Evolutionary conservation across 2,329 filamentous ascomycete species (phyloP), one percentile per base, ranked within the genome.

Genomic region (Apiospora koreana): DNA sequence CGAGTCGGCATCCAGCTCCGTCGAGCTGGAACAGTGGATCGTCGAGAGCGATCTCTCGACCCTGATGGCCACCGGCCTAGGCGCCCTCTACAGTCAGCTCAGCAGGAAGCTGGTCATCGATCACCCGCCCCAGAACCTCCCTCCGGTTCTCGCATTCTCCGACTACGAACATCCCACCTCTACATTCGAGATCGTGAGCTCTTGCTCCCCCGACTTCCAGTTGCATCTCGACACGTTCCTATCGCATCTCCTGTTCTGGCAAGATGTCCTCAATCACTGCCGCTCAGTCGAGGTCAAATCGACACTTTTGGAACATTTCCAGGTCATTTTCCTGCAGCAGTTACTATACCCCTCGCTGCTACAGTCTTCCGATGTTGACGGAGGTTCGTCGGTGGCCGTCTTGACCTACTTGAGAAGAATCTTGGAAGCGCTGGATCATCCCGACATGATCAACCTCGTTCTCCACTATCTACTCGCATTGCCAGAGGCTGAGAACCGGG

Each of bases 221-320:
- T 88, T 90, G n/a, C 94, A 98, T 76, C 89, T 98, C 77, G 91
- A 95, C 69, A 97, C 95, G 0, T 99, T 99, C 77, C 86, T 99
- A 54, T 97, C 96, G 0, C 97, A 98, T 78, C 87, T 99, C 66
- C 86, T 97, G 7, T 99, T 99, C 79, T 99, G 96, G 96, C 96
- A 99, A 82, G 96, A 99, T 80, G 95, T 98, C 43, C 85, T 99
- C 72, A 96, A 98, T 79, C 95, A 98, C 81, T 99, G 96, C 83
- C 91, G 91, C 76, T 98, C 95, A 3, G 86, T 91, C 1, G 95
- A 98, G 78, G 94, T 99, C 75, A 96, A 95, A 79, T 94, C 94
- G 74, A 98, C 95, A 0, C 85, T 99, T 67, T 86, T 99, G 42
- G 96, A 99, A 79, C 96, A 99, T 81, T 99, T 99, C 78, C 95